Percentiles rank a stretch among this genome's conserved stretches.
Conservation (phyloP, 805 yeast genomes). For the Saccharomycopsis javanensis region DNA sequence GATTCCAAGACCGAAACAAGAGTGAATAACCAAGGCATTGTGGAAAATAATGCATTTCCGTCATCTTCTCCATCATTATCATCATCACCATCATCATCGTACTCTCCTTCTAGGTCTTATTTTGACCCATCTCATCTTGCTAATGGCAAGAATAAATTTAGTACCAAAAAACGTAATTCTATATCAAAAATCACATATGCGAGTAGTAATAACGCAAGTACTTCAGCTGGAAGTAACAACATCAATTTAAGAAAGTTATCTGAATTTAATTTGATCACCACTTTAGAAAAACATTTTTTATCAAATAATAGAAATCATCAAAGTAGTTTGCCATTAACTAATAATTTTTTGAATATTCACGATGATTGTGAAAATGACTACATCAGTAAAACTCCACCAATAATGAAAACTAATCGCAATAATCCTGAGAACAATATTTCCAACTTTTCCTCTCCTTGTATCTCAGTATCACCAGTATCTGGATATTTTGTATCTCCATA, state of each 20-base stretch:
- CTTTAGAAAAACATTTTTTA: background rate
- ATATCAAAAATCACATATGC: background rate
- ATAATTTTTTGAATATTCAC: background rate
- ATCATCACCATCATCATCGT: background rate
- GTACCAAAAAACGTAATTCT: background rate
- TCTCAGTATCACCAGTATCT: background rate
- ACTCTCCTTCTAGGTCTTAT: background rate
- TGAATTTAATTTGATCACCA: background rate
- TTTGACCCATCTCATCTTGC: background rate
- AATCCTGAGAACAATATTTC: background rate
- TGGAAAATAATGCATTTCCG: background rate
- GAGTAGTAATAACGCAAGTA: background rate
- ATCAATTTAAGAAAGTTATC: background rate
- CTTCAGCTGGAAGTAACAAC: background rate
- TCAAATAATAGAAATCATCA: background rate
- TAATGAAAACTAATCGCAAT: no score
- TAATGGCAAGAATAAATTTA: background rate
- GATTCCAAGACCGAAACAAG: no score
- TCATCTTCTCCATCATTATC: background rate
- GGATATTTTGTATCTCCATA: background rate
- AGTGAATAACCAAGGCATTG: background rate
- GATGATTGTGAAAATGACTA: background rate
- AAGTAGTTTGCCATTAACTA: background rate
- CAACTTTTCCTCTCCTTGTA: background rate
- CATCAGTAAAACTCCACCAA: background rate